A percentile compares a stretch with the other conserved stretches of the same genome.
Conservation (phyloP, 163 green algal genomes). For the Volvox carteri region DNA sequence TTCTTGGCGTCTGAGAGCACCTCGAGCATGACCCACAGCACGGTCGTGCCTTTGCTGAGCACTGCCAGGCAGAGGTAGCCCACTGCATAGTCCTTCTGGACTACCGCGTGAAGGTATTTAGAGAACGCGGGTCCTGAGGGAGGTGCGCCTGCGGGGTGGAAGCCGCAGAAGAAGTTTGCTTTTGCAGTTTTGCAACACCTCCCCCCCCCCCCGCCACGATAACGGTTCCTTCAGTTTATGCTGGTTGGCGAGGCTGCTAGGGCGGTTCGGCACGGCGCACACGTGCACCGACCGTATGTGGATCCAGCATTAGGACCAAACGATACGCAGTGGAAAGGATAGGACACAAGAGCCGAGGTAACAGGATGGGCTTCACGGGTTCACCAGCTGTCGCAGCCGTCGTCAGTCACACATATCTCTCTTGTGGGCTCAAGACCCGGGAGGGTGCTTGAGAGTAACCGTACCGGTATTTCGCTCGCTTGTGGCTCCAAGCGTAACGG, state of each 20-base stretch:
- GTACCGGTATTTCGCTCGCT: background rate
- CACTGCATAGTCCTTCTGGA: slow-evolving; percentile 39
- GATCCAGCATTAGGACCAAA: background rate
- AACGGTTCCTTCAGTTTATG: background rate
- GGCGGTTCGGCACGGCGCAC: too few species aligned
- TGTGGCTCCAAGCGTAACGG: background rate
- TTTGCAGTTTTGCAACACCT: too few species aligned
- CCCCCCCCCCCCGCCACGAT: too few species aligned
- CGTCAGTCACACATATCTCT: background rate
- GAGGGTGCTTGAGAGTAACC: background rate
- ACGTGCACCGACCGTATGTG: too few species aligned
- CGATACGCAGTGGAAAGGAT: background rate
- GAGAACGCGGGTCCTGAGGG: background rate
- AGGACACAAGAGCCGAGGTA: background rate
- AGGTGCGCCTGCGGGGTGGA: background rate
- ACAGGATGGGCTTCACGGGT: background rate
- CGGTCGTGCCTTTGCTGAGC: slow-evolving; percentile 25
- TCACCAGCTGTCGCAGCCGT: too few species aligned
- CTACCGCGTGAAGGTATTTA: background rate
- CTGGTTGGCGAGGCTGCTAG: background rate
- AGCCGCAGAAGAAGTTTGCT: too few species aligned
- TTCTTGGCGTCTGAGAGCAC: slow-evolving; percentile 4
- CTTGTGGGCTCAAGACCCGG: background rate
- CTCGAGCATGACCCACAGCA: slow-evolving; percentile 26
- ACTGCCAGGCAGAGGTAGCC: slow-evolving; percentile 11